Evolutionary conservation across 148 eudicot genomes (phyloP), one percentile per base, ranked within the genome.

Genomic region (Fagopyrum tataricum): DNA sequence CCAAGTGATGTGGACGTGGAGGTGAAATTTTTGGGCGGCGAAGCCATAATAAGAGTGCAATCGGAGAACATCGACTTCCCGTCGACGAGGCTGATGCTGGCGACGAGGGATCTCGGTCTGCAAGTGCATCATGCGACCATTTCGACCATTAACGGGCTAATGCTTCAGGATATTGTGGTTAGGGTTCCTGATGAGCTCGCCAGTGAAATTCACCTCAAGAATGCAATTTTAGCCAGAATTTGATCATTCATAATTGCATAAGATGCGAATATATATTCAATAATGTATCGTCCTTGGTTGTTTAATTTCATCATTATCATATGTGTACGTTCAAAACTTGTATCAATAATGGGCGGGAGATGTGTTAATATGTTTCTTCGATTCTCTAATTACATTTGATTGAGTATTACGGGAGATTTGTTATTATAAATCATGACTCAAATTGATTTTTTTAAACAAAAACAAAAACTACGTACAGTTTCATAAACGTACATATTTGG

Each of bases 151-250:
- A 85, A 85, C 0, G 81, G 84, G n/a, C 7, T 91, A 7, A 86
- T 89, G 91, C 78, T 93, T 79, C 97, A 91, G 68, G 95, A 93
- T 76, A 87, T 93, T 48, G 95, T 93, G 2, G 70, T 83, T 58
- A 79, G 48, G 76, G 77, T 83, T 66, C 86, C 91, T 13, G 43
- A 55, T 5, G 76, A 76, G 10, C 52, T 87, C 6, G 73, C 74
- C 7, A 77, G 55, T n/a, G 86, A 74, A 18, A 75, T 66, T 31
- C 78, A 71, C 42, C 43, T 92, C 6, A 88, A 72, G 79, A 67
- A 69, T 75, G 87, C 52, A 20, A 43, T 70, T 70, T 31, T 70
- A 14, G 69, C 69, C 4, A 64, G 69, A 64, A 37, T 64, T 64
- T 64, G 42, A 64, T 26, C 39, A 0, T 4, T 55, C 26, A 0